phyloP scores from a whole-genome alignment of 495 filamentous ascomycete genomes.

The Podospora conica region DNA sequence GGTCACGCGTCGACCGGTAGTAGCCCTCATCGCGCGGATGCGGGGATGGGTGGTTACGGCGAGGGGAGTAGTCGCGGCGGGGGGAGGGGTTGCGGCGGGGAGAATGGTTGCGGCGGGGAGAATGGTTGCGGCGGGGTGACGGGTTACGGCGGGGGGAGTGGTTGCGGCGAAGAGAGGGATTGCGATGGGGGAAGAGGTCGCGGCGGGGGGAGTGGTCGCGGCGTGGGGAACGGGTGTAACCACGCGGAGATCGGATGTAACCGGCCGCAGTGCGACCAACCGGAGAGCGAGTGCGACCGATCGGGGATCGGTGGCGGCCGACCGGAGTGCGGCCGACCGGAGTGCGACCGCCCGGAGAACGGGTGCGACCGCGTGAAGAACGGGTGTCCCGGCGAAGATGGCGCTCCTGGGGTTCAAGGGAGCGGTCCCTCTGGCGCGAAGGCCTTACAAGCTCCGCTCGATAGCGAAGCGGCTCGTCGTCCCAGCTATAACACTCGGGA shows the following conservation, averaged over 20 bases:
- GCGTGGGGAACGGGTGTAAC: not conserved
- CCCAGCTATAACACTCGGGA: not conserved
- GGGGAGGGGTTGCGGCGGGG: not conserved
- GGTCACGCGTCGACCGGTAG: not conserved
- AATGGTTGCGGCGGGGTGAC: rapidly evolving
- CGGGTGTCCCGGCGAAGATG: not conserved
- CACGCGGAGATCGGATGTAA: not conserved
- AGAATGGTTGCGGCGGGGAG: not conserved
- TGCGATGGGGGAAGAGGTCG: not conserved
- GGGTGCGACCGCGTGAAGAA: not conserved
- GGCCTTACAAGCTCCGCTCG: not conserved
- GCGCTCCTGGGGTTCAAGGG: not conserved
- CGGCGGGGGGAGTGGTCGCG: not conserved
- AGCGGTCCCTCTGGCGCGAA: not conserved
- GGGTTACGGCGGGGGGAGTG: not conserved
- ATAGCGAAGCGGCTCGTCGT: not conserved
- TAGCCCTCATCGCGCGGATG: not conserved
- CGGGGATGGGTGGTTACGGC: not conserved
- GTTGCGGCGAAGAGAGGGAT: not conserved
- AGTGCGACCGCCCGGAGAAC: too few relatives aligned
- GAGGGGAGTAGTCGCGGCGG: not conserved
- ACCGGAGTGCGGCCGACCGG: too few relatives aligned
- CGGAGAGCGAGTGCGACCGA: too few relatives aligned
- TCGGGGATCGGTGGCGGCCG: too few relatives aligned
- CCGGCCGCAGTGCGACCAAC: too few relatives aligned